Evolutionary conservation across 768 basidiomycete species (phyloP), one percentile per base, ranked within the genome.

Genomic region (Clavulina sp.): DNA sequence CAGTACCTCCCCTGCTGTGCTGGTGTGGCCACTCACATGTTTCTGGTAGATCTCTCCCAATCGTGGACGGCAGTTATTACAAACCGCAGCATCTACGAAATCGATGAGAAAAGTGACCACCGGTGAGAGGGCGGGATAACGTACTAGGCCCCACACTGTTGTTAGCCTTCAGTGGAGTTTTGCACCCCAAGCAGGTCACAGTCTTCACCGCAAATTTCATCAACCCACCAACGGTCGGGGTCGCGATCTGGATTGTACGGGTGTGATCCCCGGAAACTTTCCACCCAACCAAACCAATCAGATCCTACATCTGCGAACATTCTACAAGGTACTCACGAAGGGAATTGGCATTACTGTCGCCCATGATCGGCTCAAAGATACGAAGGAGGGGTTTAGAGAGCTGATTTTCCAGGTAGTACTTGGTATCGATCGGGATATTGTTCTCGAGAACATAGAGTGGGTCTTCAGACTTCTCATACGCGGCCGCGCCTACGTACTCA

Each of bases 151-250:
- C 43, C 16, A 13, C 73, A 61, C 86, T 86, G 60, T 92, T 89
- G 59, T 74, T 83, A 3, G 74, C 65, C 41, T 76, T 73, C 54
- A 99, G 62, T 5, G 88, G 80, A 0, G 93, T 93, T 65, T 91
- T 93, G 67, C 95, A 99, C 0, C 93, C 87, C 46, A 99, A 69
- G 61, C 95, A 99, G 2, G 88, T 99, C 2, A 84, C 77, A 0
- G 85, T 93, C 67, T 91, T 93, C 28, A 96, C 89, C 0, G 92
- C 91, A 60, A 96, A 99, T 64, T 93, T 96, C 95, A 99, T 99
- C 50, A 99, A 65, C 24, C 95, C 95, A 18, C 95, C 95, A 6
- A 89, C 77, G 0, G 88, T 92, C 0, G 95, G 95, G 1, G 95
- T 97, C 3, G 92, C 91, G 48, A 97, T 96, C 56, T 89, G 81